Evolutionary conservation across 2,329 filamentous ascomycete species (phyloP).

Genomic region (Verticillium nonalfalfae): DNA sequence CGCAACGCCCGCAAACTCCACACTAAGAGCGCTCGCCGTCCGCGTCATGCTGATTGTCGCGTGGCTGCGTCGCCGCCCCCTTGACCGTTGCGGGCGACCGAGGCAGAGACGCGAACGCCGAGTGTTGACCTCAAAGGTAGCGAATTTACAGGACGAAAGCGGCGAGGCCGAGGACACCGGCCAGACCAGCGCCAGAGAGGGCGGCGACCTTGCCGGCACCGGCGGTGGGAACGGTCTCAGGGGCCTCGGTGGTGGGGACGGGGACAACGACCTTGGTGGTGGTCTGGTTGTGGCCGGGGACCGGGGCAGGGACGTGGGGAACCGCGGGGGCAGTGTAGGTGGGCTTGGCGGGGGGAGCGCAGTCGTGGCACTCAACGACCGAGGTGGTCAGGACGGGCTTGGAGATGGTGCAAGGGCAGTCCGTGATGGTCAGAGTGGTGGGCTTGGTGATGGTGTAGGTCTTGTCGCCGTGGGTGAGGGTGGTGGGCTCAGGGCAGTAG

Average conservation of each 20-base stretch:
- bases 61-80: background rate
- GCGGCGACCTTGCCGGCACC: constrained; percentile 50
- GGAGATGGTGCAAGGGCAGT: constrained; percentile 65
- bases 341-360: constrained; percentile 12
- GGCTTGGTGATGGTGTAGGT: constrained; percentile 66
- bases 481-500: constrained; percentile 64
- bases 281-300: constrained; percentile 20
- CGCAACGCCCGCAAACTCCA: background rate
- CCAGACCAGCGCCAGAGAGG: constrained; percentile 53
- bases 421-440: constrained; percentile 64
- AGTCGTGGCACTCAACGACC: constrained; percentile 46
- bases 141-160: constrained; percentile 52
- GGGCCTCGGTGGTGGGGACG: constrained; percentile 19
- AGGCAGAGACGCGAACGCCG: constrained; percentile 21
- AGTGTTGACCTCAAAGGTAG: constrained; percentile 18
- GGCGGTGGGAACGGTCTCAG: constrained; percentile 38
- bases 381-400: constrained; percentile 49
- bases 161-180: constrained; percentile 53
- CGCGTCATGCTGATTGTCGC: background rate
- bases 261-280: constrained; percentile 18
- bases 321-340: constrained; percentile 13
- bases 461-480: constrained; percentile 54
- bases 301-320: constrained; percentile 16
- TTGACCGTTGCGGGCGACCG: background rate
- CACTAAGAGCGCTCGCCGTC: background rate